A percentile compares a stretch with the other conserved stretches of the same genome.
These are phyloP conservation scores for Penicillium silybi DNA, from an alignment of 495 filamentous ascomycete genomes.

Conservation along the genomic window DNA sequence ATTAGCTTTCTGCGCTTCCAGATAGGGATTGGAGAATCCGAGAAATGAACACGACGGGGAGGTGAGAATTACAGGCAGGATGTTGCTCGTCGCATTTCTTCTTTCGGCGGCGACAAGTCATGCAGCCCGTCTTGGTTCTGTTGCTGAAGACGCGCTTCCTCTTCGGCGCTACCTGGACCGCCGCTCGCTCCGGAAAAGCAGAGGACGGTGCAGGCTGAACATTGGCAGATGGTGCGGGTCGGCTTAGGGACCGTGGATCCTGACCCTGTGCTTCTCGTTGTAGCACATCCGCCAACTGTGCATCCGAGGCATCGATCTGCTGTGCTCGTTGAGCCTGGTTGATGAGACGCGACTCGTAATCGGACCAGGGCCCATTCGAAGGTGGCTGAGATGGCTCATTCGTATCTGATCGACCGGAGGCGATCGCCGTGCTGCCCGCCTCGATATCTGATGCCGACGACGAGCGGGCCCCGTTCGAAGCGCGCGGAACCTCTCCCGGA, in stretches of 20 bases:
- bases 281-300: constrained; percentile 46
- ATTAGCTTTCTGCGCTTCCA: constrained; percentile 1
- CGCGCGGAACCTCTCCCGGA: constrained; percentile 5
- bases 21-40: not conserved
- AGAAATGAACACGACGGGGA: not conserved
- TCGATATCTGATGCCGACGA: constrained; percentile 26
- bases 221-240: constrained; percentile 29
- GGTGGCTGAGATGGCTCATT: constrained; percentile 30
- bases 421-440: constrained; percentile 21
- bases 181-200: constrained; percentile 37
- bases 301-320: constrained; percentile 49
- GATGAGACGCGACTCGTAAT: constrained; percentile 40
- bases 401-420: constrained; percentile 28
- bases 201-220: constrained; percentile 35
- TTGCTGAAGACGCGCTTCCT: constrained; percentile 92
- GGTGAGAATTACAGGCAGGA: constrained; percentile 73
- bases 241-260: constrained; percentile 31
- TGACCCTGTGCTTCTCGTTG: constrained; percentile 46
- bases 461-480: constrained; percentile 15
- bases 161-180: constrained; percentile 66
- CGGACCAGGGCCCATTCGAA: constrained; percentile 35
- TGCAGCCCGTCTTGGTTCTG: constrained; percentile 94
- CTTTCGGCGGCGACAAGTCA: constrained; percentile 91
- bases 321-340: constrained; percentile 43
- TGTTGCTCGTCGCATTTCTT: constrained; percentile 98